Evolutionary conservation across 805 yeast species (phyloP).

Genomic region (Zygosaccharomyces pseudorouxii): DNA sequence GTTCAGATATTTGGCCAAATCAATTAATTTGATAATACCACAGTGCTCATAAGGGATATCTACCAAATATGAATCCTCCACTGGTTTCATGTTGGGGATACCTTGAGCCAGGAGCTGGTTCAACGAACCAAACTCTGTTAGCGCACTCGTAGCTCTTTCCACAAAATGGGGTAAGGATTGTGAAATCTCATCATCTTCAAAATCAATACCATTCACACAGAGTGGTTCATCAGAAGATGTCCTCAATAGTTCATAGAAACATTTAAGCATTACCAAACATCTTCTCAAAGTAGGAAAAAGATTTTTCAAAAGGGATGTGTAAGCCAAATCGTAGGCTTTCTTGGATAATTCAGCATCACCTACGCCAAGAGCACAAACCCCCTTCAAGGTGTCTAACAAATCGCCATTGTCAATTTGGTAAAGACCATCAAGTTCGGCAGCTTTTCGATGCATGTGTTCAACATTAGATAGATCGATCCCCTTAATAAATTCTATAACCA

Average conservation of each 20-base stretch:
- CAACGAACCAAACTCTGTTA: slow-evolving; percentile 18
- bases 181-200: slow-evolving; percentile 14
- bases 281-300: slow-evolving; percentile 29
- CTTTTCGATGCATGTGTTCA: slow-evolving; percentile 9
- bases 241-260: slow-evolving; percentile 30
- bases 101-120: slow-evolving; percentile 10
- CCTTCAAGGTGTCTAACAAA: slow-evolving; percentile 9
- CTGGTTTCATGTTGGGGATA: slow-evolving; percentile 7
- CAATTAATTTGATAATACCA: slow-evolving; percentile 48
- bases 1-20: slow-evolving; percentile 46
- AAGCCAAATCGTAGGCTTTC: slow-evolving; percentile 20
- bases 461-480: slow-evolving; percentile 13
- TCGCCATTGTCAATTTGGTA: slow-evolving; percentile 7
- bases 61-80: slow-evolving; percentile 15
- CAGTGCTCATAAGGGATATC: slow-evolving; percentile 43
- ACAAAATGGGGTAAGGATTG: slow-evolving; percentile 12
- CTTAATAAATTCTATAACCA: slow-evolving; percentile 17
- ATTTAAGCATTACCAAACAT: slow-evolving; percentile 32
- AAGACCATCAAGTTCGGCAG: slow-evolving; percentile 7
- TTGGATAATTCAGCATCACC: slow-evolving; percentile 10
- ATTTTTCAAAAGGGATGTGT: slow-evolving; percentile 21
- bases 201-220: slow-evolving; percentile 21
- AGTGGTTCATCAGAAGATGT: slow-evolving; percentile 25
- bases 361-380: slow-evolving; percentile 11
- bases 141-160: slow-evolving; percentile 12